Base-by-base conservation (phyloP, 139 green algal species). In the Diplosphaera chodatii region DNA sequence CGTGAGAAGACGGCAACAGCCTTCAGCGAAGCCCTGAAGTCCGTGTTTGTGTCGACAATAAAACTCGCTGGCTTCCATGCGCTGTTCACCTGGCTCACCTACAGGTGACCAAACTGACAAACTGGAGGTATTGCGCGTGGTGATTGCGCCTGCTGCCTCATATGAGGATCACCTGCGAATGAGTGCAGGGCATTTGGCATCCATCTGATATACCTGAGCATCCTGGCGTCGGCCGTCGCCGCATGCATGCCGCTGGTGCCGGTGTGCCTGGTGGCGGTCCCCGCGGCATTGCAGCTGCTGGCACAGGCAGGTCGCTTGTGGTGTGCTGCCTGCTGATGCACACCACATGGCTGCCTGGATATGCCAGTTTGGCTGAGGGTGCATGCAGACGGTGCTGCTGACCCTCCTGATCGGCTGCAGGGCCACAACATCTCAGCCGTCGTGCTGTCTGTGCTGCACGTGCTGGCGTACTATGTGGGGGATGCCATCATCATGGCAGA, bases 51-150 rank as follows among this genome's bases (percentile, higher is more conserved):
- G 4, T 83, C 82, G 16, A 75, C 77, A 15, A 65, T 90, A 1
- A 91, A 92, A 76, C 80, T 92, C 10, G 75, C 83, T 3, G 66
- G 70, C 21, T 87, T 91, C 68, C 87, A 92, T 55, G 82, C 80
- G 8, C 65, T 73, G 21, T 92, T 92, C 75, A 86, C 77, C 15
- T 91, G 87, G 82, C 59, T 89, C 28, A 83, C 74, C 25, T 80
- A 83, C 63, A 64, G 48, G 48, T 59, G 48, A 23, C 8, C 13
- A 21, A 13, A 21, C 13, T 13, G 62, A 4, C 4, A 29, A 16
- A 75, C 16, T 30, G 28, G n/a, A n/a, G n/a, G n/a, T n/a, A n/a
- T n/a, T n/a, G n/a, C n/a, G n/a, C n/a, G n/a, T n/a, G n/a, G n/a
- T n/a, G n/a, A n/a, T n/a, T n/a, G n/a, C n/a, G n/a, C n/a, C n/a